Evolutionary conservation across 352 stramenopile species (phyloP).

Genomic region (Pythium monospermum): DNA sequence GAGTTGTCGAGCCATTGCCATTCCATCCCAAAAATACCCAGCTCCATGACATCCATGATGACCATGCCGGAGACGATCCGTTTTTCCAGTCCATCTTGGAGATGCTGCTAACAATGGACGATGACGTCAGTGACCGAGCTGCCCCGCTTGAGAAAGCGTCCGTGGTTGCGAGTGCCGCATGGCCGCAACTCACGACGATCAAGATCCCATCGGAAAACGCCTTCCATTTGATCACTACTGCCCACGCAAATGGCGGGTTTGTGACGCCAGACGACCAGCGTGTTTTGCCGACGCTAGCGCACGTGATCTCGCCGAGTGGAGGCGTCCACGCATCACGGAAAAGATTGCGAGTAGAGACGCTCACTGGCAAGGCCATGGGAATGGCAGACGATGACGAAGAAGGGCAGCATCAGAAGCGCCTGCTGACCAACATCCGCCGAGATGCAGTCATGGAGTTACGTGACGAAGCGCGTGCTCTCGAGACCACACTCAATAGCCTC

Average conservation of each 20-base stretch:
- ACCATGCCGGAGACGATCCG: conserved; percentile 3
- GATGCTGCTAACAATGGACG: conserved; percentile 6
- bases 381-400: conserved; percentile 4
- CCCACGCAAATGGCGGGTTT: not conserved
- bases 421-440: conserved; percentile 11
- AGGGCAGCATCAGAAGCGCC: conserved; percentile 5
- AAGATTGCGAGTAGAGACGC: conserved; percentile 5
- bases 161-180: not conserved
- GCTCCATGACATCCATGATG: not conserved
- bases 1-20: conserved; percentile 3
- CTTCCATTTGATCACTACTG: not conserved
- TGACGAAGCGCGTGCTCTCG: conserved; percentile 12
- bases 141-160: not conserved
- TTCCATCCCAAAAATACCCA: not conserved
- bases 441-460: conserved; percentile 8
- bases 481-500: conserved; percentile 11
- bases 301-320: conserved; percentile 2
- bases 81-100: conserved; percentile 14
- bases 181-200: conserved; percentile 8
- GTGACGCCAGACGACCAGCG: conserved; percentile 12
- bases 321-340: not conserved
- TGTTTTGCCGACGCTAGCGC: not conserved
- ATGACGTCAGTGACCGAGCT: not conserved
- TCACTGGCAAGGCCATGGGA: not conserved
- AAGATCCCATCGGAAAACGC: conserved; percentile 5